Evolutionary conservation across 1,284 basidiomycete species (phyloP), one percentile per base, ranked within the genome.

Genomic region (Schizophyllum amplum): DNA sequence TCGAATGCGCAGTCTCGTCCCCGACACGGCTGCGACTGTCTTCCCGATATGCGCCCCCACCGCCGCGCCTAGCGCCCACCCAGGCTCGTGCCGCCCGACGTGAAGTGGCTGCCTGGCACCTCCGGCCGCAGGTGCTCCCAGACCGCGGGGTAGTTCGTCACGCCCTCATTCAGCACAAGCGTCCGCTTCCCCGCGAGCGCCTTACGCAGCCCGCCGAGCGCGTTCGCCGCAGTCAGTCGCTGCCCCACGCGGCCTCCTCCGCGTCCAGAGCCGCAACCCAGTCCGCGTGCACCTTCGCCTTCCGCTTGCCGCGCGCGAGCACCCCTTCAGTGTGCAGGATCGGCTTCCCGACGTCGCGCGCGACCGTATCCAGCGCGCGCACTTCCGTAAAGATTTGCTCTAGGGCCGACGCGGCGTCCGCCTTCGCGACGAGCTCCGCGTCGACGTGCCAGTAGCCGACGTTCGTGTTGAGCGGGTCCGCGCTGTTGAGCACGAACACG

Each of bases 21-120:
- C 65, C 69, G 51, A 64, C 9, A 62, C 61, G 4, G 64, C 68
- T n/a, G 65, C 33, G 7, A 42, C 33, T 17, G 33, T 42, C 33
- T 42, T 42, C 59, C 4, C 72, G 4, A 87, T 63, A 51, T 72
- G 65, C 2, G 79, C 78, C 3, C 86, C 86, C 6, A 87, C 71
- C 3, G 81, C 79, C 1, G 82, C 86, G 47, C 81, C 85, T 4
- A 88, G 69, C 1, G 77, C 77, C 81, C 84, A 88, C 85, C 86
- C 33, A 87, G 71, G 6, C 81, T 81, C 1, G 82, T 79, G 1
- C 79, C 83, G 2, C 84, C 84, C 13, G 80, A 83, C 5, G 72
- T 65, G 9, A 85, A 62, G 56, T 83, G 67, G 49, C 73, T 75
- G 5, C 82, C 82, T 6, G 81, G 72, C 4, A 64, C 54, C 46